Conservation (phyloP, 2,329 filamentous ascomycete species). For the Neurospora crassa region DNA sequence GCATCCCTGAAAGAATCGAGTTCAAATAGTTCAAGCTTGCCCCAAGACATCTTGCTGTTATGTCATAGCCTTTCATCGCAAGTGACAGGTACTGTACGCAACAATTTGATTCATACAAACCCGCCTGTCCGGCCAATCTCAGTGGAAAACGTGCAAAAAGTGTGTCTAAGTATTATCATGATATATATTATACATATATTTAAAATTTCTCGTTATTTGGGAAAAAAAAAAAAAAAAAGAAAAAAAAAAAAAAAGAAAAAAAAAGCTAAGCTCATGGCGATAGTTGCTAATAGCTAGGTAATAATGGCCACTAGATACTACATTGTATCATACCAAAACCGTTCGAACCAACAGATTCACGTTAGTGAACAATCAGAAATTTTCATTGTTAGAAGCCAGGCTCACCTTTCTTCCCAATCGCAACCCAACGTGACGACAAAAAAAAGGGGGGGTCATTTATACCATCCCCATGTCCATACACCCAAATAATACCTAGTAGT, state of each 20-base stretch:
- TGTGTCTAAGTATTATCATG: too few species aligned
- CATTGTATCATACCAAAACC: not conserved
- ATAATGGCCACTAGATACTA: not conserved
- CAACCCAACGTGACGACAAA: not conserved
- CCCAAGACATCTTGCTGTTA: not conserved
- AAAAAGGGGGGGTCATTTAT: not conserved
- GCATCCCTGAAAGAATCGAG: not conserved
- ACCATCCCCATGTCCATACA: not conserved
- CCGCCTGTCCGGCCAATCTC: not conserved
- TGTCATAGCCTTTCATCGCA: not conserved
- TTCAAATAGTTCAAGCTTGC: not conserved
- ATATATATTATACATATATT: too few species aligned
- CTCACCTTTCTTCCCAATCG: not conserved
- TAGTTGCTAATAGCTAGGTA: not conserved
- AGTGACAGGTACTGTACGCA: not conserved
- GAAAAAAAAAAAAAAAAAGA: too few species aligned
- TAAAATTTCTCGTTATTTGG: too few species aligned
- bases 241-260: too few species aligned
- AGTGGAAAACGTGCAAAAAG: not conserved
- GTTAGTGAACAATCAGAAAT: not conserved
- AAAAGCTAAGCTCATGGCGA: too few species aligned
- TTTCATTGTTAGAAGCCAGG: conserved; percentile 5
- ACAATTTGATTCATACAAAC: not conserved
- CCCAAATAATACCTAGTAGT: not conserved
- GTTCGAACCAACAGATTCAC: not conserved